Conservation (phyloP, 129 eudicot genomes). For the Lactuca sativa region DNA sequence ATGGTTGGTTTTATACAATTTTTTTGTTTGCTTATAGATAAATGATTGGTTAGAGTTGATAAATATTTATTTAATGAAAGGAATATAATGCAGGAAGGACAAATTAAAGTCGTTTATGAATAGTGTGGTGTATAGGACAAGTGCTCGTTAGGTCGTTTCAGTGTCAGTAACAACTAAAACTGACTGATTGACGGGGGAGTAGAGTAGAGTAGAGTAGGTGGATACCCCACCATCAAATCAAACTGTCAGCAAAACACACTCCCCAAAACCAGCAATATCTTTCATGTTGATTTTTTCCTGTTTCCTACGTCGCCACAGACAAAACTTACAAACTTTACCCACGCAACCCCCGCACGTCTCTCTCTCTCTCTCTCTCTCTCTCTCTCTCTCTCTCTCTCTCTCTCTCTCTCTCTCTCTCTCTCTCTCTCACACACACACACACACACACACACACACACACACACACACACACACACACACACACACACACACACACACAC, state of each 20-base stretch:
- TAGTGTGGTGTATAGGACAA: slow-evolving; percentile 23
- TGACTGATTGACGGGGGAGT: slow-evolving; percentile 28
- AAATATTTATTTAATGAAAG: too few relatives aligned
- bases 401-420: too few relatives aligned
- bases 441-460: not conserved
- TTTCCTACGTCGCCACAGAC: slow-evolving; percentile 13
- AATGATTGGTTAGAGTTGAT: too few relatives aligned
- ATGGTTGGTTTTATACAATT: too few relatives aligned
- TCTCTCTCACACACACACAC: not conserved
- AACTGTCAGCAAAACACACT: slow-evolving; percentile 22
- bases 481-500: not conserved
- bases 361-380: not conserved
- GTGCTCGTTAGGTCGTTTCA: slow-evolving; percentile 33
- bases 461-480: not conserved
- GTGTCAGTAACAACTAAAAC: slow-evolving; percentile 30
- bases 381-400: not conserved
- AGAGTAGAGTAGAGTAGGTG: slow-evolving; percentile 12
- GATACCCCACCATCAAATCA: slow-evolving; percentile 45
- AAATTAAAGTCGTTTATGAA: too few relatives aligned
- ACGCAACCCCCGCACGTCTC: slow-evolving; percentile 14
- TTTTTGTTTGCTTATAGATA: too few relatives aligned
- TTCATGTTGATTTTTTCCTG: not conserved
- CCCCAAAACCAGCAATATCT: slow-evolving; percentile 7
- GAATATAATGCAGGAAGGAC: too few relatives aligned
- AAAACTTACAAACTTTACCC: slow-evolving; percentile 22